Percentiles rank a stretch among this genome's conserved stretches.
These are phyloP conservation scores for Sungouiella thailandica DNA, from an alignment of 805 yeast species.

Conservation along the genomic window DNA sequence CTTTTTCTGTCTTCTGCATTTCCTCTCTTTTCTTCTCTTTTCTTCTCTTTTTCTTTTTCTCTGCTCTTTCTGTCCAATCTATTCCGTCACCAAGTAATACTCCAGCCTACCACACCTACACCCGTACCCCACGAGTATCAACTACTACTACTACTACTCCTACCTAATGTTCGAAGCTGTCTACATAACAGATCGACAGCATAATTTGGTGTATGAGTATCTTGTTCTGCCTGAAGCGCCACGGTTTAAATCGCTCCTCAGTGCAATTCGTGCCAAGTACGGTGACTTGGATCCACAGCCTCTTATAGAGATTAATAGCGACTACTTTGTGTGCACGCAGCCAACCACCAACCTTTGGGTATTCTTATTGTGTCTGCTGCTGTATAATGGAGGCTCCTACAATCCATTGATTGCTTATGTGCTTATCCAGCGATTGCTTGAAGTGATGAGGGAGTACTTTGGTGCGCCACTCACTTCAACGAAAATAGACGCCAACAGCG, in stretches of 20 bases:
- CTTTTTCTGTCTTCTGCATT: too few species aligned
- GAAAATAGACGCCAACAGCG: constrained; percentile 64
- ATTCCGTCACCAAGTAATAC: neutral
- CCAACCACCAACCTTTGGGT: constrained; percentile 20
- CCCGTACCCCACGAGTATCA: too few species aligned
- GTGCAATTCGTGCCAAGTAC: constrained; percentile 11
- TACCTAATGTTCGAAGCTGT: constrained; percentile 40
- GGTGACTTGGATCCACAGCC: constrained; percentile 6
- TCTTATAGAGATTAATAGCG: constrained; percentile 26
- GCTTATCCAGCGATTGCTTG: constrained; percentile 47
- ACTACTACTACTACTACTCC: neutral
- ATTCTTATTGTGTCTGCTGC: constrained; percentile 26
- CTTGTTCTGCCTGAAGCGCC: constrained; percentile 28
- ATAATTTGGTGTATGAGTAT: constrained; percentile 34
- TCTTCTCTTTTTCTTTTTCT: neutral
- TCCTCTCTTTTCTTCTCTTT: constrained; percentile 2
- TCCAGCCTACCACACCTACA: too few species aligned
- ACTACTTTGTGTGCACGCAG: constrained; percentile 24
- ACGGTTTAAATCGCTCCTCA: constrained; percentile 23
- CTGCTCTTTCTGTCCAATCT: too few species aligned
- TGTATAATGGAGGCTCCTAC: constrained; percentile 3
- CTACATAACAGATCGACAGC: constrained; percentile 35
- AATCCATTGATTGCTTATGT: constrained; percentile 55
- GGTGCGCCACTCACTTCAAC: constrained; percentile 48
- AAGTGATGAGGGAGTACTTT: constrained; percentile 54